Conservation (phyloP, 371 early-diverging fungal genomes). For the Mucor mucedo region DNA sequence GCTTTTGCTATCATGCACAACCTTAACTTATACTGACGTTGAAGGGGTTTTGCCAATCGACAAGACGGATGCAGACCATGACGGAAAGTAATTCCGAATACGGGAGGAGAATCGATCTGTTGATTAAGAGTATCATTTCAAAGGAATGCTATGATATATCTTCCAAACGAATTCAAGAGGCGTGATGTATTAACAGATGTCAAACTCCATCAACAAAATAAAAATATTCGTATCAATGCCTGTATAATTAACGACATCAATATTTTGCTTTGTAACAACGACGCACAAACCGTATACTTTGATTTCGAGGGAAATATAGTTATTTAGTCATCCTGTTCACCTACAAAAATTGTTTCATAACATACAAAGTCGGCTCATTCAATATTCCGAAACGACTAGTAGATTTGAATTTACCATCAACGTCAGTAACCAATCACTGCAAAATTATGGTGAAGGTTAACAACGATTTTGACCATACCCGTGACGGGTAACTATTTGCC, state of each 20-base stretch:
- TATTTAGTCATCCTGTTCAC: constrained; percentile 7
- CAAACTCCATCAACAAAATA: constrained; percentile 8
- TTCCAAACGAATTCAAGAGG: constrained; percentile 18
- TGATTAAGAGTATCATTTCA: constrained; percentile 3
- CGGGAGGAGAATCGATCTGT: constrained; percentile 6
- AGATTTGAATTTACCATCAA: no score
- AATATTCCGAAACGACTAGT: constrained; percentile 20
- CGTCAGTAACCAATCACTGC: no score
- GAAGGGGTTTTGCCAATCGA: constrained; percentile 15
- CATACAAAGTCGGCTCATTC: constrained; percentile 4
- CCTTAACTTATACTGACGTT: constrained; percentile 2
- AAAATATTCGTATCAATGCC: constrained; percentile 11
- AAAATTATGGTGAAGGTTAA: no score
- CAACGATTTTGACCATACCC: no score
- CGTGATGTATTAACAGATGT: background rate
- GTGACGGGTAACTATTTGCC: no score
- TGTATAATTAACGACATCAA: constrained; percentile 22
- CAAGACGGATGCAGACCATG: constrained; percentile 15
- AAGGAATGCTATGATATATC: constrained; percentile 11
- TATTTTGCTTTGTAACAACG: constrained; percentile 5
- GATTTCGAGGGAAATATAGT: constrained; percentile 15
- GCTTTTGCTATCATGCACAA: no score
- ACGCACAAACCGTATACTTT: constrained; percentile 5
- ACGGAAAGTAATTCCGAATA: constrained; percentile 11
- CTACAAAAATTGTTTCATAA: constrained; percentile 1